Evolutionary conservation across 495 filamentous ascomycete species (phyloP), one percentile per base, ranked within the genome.

Genomic region (Talaromyces proteolyticus): DNA sequence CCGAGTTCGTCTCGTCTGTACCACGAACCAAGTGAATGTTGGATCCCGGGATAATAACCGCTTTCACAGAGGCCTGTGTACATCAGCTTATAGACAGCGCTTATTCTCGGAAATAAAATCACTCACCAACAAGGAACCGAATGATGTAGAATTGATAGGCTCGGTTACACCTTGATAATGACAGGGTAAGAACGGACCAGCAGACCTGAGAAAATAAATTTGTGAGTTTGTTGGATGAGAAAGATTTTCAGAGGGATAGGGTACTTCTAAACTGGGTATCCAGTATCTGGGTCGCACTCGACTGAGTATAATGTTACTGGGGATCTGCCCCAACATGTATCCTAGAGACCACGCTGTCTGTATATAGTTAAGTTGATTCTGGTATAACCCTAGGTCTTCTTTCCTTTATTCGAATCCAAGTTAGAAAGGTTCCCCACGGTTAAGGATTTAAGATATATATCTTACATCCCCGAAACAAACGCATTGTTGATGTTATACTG

Each of bases 291-390:
- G 81, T 8, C 77, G 70, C 6, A 84, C 55, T 2, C 66, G 58
- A 6, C 74, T 81, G 25, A 85, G 58, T 20, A 85, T 69, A 18
- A 85, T 64, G 55, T 84, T 80, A 56, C 74, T 77, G 0, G 82
- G 82, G 26, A 86, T 75, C 54, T 85, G 70, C 10, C 80, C 81
- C 43, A 85, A 67, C 4, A 85, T 74, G 52, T 85, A 82, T 7
- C 82, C 84, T 12, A 83, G 72, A 0, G 80, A 84, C 74, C 77
- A 87, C 47, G 67, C 73, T 3, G 76, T 74, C 44, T 71, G 69
- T 65, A 80, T 72, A 50, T 69, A 67, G 50, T 69, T 72, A 5
- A 74, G 58, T 56, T 86, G 54, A 36, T 78, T 81, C 14, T 75
- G 75, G 40, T 76, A 75, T 22, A 86, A 55, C 18, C 69, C 66